Evolutionary conservation across 2,329 filamentous ascomycete species (phyloP).

Genomic region (Aureobasidium sp.): DNA sequence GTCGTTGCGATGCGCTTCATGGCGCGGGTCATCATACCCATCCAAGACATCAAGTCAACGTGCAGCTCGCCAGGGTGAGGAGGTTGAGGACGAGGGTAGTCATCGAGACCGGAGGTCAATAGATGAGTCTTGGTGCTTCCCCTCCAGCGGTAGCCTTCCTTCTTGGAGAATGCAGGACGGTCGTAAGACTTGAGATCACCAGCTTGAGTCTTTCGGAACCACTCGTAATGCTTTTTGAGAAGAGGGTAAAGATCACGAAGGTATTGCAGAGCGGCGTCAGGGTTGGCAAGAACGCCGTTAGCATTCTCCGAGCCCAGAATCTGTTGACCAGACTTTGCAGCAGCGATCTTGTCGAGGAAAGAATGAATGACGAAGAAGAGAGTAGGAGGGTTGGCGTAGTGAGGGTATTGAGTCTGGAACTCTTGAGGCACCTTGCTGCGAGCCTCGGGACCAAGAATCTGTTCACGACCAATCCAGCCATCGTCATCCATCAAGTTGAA

Average conservation of each 20-base stretch:
- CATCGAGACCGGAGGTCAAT: slow-evolving; percentile 87
- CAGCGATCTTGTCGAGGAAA: slow-evolving; percentile 61
- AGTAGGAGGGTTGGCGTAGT: slow-evolving; percentile 95
- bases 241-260: slow-evolving; percentile 75
- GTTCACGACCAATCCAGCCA: slow-evolving; percentile 94
- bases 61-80: slow-evolving; percentile 95
- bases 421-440: slow-evolving; percentile 89
- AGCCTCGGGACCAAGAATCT: slow-evolving; percentile 86
- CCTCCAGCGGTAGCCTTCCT: slow-evolving; percentile 91
- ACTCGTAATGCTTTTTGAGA: slow-evolving; percentile 81
- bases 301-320: slow-evolving; percentile 27
- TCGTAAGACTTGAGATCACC: slow-evolving; percentile 91
- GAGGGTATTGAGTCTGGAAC: slow-evolving; percentile 92
- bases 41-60: slow-evolving; percentile 90
- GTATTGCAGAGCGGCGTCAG: slow-evolving; percentile 61
- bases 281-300: slow-evolving; percentile 55
- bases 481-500: slow-evolving; percentile 93
- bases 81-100: slow-evolving; percentile 89
- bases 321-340: slow-evolving; percentile 23
- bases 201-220: slow-evolving; percentile 88
- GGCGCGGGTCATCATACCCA: slow-evolving; percentile 91
- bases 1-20: slow-evolving; percentile 70
- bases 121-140: slow-evolving; percentile 82
- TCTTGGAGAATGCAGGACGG: slow-evolving; percentile 76
- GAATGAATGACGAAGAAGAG: slow-evolving; percentile 82